Evolutionary conservation across 176 grass and related monocot genomes (phyloP), one percentile per base, ranked within the genome.

Genomic region (Otatea glauca): DNA sequence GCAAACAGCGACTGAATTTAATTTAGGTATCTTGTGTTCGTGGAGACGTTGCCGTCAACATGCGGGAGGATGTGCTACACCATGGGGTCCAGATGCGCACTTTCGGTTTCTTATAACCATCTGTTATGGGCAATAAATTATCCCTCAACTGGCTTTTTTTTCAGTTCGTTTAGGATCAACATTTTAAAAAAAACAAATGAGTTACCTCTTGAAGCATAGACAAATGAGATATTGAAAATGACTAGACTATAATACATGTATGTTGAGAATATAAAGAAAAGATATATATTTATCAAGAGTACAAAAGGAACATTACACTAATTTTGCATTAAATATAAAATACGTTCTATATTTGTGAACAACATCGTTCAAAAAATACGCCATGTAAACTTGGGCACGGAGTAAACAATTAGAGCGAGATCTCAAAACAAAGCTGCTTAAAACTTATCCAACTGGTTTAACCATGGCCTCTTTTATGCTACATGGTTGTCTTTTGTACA

Each of bases 91-190:
- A 59, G 55, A 0, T 63, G 59, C 55, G 77, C 68, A 17, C 58
- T 66, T 65, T 86, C 34, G 23, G 84, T 39, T 86, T 44, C 76
- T 18, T 43, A 48, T 3, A 6, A 29, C n/a, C 56, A 65, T 66
- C 25, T 27, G 48, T 4, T 23, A 11, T 5, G n/a, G n/a, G n/a
- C n/a, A 1, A 24, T 60, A 60, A 60, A 60, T 3, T 1, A n/a
- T 60, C 5, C 11, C 7, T 4, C 10, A 24, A 55, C n/a, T 25
- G 58, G 21, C 58, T 4, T 25, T 24, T 61, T 25, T 24, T 61
- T 25, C 23, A 61, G n/a, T 23, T 23, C 3, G 18, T 7, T 54
- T 18, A 54, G 4, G 6, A 55, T 21, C 2, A 54, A 59, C 54
- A n/a, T 9, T 3, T n/a, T 23, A 16, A 18, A 55, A 7, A 56